Evolutionary conservation across 306 rosid species (phyloP).

Genomic region (Cucurbita pepo): DNA sequence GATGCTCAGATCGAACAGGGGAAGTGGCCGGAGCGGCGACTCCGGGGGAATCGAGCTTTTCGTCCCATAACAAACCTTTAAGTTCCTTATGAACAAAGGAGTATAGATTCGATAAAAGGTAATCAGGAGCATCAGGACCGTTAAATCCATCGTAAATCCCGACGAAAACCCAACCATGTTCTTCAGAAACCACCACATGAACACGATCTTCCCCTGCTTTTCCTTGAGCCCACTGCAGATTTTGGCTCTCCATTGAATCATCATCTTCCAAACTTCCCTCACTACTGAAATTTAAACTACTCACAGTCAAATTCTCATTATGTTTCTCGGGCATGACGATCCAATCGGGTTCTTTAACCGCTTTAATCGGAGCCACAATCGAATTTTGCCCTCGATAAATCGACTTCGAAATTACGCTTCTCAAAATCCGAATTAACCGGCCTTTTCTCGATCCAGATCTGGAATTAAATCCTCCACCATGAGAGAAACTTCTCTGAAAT

Average conservation of each 20-base stretch:
- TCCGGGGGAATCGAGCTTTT: conserved; percentile 16
- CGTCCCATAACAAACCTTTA: conserved; percentile 86
- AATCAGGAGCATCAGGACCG: conserved; percentile 98
- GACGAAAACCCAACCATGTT: conserved; percentile 94
- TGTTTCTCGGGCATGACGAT: conserved; percentile 30
- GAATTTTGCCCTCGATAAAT: conserved; percentile 59
- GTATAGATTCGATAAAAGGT: conserved; percentile 58
- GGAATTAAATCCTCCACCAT: conserved; percentile 42
- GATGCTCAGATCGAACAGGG: conserved; percentile 16
- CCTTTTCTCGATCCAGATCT: conserved; percentile 41
- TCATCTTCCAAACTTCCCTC: conserved; percentile 84
- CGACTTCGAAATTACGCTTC: conserved; percentile 60
- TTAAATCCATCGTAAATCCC: conserved; percentile 95
- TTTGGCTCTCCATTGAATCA: conserved; percentile 62
- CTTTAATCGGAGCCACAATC: conserved; percentile 58
- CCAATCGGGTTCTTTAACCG: conserved; percentile 71
- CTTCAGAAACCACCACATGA: conserved; percentile 92
- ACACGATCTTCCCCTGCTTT: conserved; percentile 98
- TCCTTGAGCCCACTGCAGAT: conserved; percentile 98
- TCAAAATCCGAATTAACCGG: conserved; percentile 39
- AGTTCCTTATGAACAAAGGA: conserved; percentile 60
- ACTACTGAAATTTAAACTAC: conserved; percentile 73
- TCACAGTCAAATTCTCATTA: conserved; percentile 68
- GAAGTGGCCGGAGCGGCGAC: conserved; percentile 15
- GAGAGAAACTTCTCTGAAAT: conserved; percentile 79